Conservation (phyloP, 768 basidiomycete species). For the Lactarius trivialis region DNA sequence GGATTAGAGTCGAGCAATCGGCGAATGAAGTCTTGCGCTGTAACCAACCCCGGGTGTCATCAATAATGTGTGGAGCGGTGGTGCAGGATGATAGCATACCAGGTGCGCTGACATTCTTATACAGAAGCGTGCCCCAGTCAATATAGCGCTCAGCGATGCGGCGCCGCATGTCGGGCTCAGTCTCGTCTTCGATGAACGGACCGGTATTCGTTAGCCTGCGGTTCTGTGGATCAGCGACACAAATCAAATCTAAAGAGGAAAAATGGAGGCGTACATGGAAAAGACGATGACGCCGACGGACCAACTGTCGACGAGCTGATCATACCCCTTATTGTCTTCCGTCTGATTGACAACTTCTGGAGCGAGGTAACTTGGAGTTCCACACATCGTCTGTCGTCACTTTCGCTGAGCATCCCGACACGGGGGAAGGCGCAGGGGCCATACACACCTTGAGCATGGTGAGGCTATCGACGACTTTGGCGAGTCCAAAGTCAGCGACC, state of each 20-base stretch:
- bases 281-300: conserved; percentile 93
- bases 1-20: conserved; percentile 63
- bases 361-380: conserved; percentile 90
- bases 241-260: not conserved
- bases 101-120: conserved; percentile 28
- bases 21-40: conserved; percentile 62
- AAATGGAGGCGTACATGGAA: conserved; percentile 57
- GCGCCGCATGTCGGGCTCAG: not conserved
- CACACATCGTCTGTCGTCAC: conserved; percentile 75
- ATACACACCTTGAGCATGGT: conserved; percentile 62
- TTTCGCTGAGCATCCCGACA: not conserved
- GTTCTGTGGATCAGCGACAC: not conserved
- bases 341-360: conserved; percentile 78
- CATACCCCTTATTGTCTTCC: conserved; percentile 63
- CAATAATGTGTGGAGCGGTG: not conserved
- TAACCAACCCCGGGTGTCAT: conserved; percentile 8
- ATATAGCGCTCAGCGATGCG: conserved; percentile 20
- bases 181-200: conserved; percentile 16
- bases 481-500: conserved; percentile 93
- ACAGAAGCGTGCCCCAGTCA: conserved; percentile 7
- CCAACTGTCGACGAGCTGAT: conserved; percentile 91
- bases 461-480: conserved; percentile 78
- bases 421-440: not conserved
- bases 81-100: conserved; percentile 36
- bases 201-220: conserved; percentile 1